A percentile compares a stretch with the other conserved stretches of the same genome.
Conservation (phyloP, 768 basidiomycete genomes). For the Agrocybe praecox region DNA sequence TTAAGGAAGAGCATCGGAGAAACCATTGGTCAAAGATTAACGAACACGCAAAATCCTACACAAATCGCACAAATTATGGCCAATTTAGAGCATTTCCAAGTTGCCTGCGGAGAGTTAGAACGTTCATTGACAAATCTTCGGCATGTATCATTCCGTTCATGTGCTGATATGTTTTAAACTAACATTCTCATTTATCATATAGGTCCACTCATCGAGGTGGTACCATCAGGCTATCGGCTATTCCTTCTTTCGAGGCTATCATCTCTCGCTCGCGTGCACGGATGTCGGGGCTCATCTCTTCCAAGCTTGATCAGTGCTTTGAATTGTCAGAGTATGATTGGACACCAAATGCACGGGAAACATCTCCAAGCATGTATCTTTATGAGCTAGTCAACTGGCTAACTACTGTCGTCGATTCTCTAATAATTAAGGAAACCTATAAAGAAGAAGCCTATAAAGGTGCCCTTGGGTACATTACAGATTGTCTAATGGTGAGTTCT, state of each 20-base stretch:
- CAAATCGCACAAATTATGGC: slow-evolving; percentile 93
- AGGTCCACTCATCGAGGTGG: slow-evolving; percentile 88
- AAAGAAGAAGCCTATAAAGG: slow-evolving; percentile 90
- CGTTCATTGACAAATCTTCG: slow-evolving; percentile 82
- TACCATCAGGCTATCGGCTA: slow-evolving; percentile 67
- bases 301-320: slow-evolving; percentile 95
- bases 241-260: slow-evolving; percentile 67
- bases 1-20: slow-evolving; percentile 77
- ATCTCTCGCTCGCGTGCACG: slow-evolving; percentile 71
- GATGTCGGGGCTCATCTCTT: slow-evolving; percentile 81
- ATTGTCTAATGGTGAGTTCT: slow-evolving; percentile 81
- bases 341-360: slow-evolving; percentile 73
- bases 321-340: slow-evolving; percentile 95
- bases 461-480: slow-evolving; percentile 86
- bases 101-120: slow-evolving; percentile 83
- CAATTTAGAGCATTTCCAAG: slow-evolving; percentile 91
- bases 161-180: neutral
- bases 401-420: slow-evolving; percentile 92
- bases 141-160: slow-evolving; percentile 36
- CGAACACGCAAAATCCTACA: slow-evolving; percentile 75
- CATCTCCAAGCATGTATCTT: slow-evolving; percentile 89
- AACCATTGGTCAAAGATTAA: slow-evolving; percentile 73
- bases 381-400: slow-evolving; percentile 97
- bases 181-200: slow-evolving; percentile 6
- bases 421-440: slow-evolving; percentile 78